phyloP scores from a whole-genome alignment of 176 grass and related monocot species.

The Aegilops umbellulata region DNA sequence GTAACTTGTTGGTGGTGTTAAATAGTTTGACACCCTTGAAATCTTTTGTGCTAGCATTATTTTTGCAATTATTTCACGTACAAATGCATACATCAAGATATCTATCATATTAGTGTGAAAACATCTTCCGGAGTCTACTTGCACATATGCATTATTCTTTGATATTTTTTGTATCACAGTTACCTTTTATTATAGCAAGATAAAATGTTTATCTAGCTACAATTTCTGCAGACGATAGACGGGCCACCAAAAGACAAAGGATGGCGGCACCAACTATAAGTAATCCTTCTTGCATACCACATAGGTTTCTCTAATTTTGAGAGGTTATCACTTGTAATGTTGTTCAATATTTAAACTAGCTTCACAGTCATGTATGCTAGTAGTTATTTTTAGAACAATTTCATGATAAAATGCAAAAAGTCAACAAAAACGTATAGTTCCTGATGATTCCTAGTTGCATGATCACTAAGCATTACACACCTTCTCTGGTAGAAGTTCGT shows the following conservation, averaged over 20 bases:
- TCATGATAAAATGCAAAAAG: background rate
- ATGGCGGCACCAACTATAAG: background rate
- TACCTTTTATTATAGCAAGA: background rate
- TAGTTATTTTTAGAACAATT: background rate
- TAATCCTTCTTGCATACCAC: background rate
- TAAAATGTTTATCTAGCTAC: background rate
- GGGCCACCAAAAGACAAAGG: background rate
- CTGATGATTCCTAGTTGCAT: background rate
- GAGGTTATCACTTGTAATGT: background rate
- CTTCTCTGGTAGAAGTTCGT: background rate
- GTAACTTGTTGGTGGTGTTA: too few species aligned
- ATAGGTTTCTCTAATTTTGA: background rate
- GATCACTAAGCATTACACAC: background rate
- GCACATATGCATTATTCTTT: background rate
- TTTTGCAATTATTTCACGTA: background rate
- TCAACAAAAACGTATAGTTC: background rate
- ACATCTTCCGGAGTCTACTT: background rate
- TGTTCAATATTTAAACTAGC: background rate
- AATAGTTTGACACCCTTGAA: too few species aligned
- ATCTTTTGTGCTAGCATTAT: too few species aligned
- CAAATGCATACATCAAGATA: background rate
- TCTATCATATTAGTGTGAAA: background rate
- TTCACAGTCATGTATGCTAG: background rate
- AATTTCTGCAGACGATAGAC: background rate
- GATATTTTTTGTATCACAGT: background rate